Base-by-base conservation (phyloP, 2,329 filamentous ascomycete species). In the Hypoxylon sp. region DNA sequence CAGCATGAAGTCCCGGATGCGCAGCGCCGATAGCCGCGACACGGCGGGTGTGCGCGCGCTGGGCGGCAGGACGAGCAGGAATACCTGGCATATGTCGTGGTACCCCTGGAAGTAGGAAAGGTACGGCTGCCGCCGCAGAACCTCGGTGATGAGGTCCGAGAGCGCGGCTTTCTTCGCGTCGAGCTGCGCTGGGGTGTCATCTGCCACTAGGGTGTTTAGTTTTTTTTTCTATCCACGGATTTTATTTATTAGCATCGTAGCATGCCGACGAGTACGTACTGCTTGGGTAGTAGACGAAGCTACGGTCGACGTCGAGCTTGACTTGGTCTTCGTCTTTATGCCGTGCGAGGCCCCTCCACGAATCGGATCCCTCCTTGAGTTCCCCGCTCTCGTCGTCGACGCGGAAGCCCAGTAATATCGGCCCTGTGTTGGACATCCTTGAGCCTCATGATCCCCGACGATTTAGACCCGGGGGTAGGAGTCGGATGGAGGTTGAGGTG, bases 51-150 rank as follows among this genome's bases (percentile, higher is more conserved):
- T 83, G 14, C 92, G 90, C 59, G 84, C 78, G 21, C 84, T 76
- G 9, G 88, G 82, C 0, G 91, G 90, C 3, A 99, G 85, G 10
- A 98, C 94, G 13, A 99, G 87, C 43, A 98, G 87, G 65, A 99
- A 86, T 23, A 99, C 96, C 81, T 99, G 97, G 74, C 93, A 96
- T 75, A 99, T 98, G 82, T 99, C 96, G 80, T 99, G 96, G 79
- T 97, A 99, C 78, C 96, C 96, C 82, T 99, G 96, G 80, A 99
- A 99, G 82, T 99, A 99, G 83, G 90, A 93, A 36, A 99, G 88
- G 78, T 91, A 90, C 14, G 94, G 93, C 75, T 97, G 87, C 34
- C 87, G 87, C 58, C 97, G 91, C 49, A 99, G 87, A 13, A 97
- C 89, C 70, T 91, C 87, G 56, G 88, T 88, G 75, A 99, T 98